Conservation (phyloP, 495 filamentous ascomycete genomes). For the Immersiella caudata region DNA sequence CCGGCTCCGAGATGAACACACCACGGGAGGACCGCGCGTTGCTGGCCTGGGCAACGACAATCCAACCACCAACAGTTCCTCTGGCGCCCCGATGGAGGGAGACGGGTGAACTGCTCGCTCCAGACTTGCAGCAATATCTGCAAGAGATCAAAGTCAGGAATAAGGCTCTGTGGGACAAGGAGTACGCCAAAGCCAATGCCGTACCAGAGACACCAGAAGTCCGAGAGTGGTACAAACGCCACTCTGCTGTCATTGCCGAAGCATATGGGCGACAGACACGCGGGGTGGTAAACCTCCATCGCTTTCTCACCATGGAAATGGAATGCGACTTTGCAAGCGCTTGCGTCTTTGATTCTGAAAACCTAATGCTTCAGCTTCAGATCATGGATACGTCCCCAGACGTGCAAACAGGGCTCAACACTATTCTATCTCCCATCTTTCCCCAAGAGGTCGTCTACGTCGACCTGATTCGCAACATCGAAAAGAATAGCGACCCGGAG, state of each 20-base stretch:
- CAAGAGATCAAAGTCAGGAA: background rate
- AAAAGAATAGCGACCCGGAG: background rate
- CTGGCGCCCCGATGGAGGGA: background rate
- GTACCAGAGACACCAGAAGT: too few relatives aligned
- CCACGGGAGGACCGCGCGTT: background rate
- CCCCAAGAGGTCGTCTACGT: background rate
- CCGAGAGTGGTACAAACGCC: too few relatives aligned
- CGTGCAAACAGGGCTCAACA: background rate
- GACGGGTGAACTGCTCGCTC: background rate
- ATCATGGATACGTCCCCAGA: background rate
- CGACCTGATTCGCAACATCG: background rate
- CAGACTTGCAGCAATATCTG: too few relatives aligned
- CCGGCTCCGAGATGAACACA: background rate
- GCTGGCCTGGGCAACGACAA: too few relatives aligned
- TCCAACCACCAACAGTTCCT: background rate
- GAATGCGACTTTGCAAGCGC: constrained; percentile 4
- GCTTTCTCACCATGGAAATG: background rate
- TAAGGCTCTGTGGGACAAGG: background rate
- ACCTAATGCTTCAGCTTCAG: background rate
- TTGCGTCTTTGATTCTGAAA: constrained; percentile 6
- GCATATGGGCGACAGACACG: too few relatives aligned
- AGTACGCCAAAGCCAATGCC: too few relatives aligned
- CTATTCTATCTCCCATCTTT: background rate
- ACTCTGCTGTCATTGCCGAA: too few relatives aligned
- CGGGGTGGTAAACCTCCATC: background rate